These are phyloP conservation scores for Neobulgaria alba DNA, from an alignment of 2,329 filamentous ascomycete species.

Conservation along the genomic window DNA sequence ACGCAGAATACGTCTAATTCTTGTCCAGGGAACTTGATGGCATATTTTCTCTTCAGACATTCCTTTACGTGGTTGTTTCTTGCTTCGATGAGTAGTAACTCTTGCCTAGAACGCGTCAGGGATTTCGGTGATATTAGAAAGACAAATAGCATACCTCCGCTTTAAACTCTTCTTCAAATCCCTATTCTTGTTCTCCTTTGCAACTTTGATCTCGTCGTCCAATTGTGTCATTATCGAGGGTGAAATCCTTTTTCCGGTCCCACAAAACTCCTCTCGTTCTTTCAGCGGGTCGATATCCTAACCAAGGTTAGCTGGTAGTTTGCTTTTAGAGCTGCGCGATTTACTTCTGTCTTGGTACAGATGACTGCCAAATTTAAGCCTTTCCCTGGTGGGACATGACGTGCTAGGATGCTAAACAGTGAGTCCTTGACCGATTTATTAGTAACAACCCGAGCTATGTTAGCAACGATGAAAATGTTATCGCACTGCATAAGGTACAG, in stretches of 20 bases:
- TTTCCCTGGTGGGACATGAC: slow-evolving; percentile 23
- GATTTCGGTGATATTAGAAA: neutral
- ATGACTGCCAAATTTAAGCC: slow-evolving; percentile 28
- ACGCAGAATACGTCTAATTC: slow-evolving; percentile 30
- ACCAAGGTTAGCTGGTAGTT: neutral
- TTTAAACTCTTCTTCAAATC: slow-evolving; percentile 22
- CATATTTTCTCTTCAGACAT: slow-evolving; percentile 24
- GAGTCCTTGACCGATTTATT: slow-evolving; percentile 29
- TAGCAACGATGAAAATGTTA: slow-evolving; percentile 29
- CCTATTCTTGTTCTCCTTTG: slow-evolving; percentile 19
- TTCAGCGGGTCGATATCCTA: slow-evolving; percentile 27
- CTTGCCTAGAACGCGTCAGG: slow-evolving; percentile 17
- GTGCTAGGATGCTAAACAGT: slow-evolving; percentile 24
- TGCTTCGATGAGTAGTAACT: slow-evolving; percentile 27
- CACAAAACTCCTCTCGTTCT: slow-evolving; percentile 25
- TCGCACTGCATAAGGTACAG: slow-evolving; percentile 30
- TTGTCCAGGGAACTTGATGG: slow-evolving; percentile 16
- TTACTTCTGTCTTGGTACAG: slow-evolving; percentile 29
- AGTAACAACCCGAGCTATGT: slow-evolving; percentile 29
- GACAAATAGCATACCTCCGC: slow-evolving; percentile 13
- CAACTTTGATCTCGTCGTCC: slow-evolving; percentile 24
- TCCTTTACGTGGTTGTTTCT: slow-evolving; percentile 27
- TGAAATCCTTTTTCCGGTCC: slow-evolving; percentile 19
- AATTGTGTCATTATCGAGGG: slow-evolving; percentile 16
- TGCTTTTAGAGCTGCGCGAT: neutral